These are phyloP conservation scores for Spongispora temasekensis DNA, from an alignment of 1,284 basidiomycete species.

Conservation along the genomic window DNA sequence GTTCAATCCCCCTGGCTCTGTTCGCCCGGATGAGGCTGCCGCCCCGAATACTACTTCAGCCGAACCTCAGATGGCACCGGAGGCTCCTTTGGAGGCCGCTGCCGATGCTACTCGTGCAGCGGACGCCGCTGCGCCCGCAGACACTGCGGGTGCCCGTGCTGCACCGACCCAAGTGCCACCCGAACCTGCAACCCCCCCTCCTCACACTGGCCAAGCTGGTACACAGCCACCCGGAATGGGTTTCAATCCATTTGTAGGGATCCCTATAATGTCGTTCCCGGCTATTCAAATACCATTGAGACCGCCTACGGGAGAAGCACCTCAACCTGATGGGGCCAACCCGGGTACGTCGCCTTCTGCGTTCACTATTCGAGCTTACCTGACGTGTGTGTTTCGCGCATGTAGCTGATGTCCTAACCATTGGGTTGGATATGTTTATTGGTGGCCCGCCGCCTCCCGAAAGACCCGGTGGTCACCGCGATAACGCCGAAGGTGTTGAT, in stretches of 20 bases:
- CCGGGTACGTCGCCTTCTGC: constrained; percentile 16
- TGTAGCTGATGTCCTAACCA: constrained; percentile 30
- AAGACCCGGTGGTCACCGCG: constrained; percentile 8
- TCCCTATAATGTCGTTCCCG: constrained; percentile 33
- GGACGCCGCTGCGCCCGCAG: constrained; percentile 1
- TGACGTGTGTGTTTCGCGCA: constrained; percentile 12
- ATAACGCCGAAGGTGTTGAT: constrained; percentile 8
- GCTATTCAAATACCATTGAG: constrained; percentile 29
- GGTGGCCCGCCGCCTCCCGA: constrained; percentile 16
- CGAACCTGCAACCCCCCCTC: constrained; percentile 3
- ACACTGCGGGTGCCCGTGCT: constrained; percentile 7
- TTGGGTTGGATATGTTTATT: constrained; percentile 36
- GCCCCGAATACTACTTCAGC: constrained; percentile 8
- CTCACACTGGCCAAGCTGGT: constrained; percentile 14
- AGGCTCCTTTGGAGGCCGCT: constrained; percentile 6
- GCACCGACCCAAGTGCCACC: constrained; percentile 3
- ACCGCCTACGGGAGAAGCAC: constrained; percentile 7
- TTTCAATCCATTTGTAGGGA: constrained; percentile 22
- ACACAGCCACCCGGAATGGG: constrained; percentile 11
- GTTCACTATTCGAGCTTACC: constrained; percentile 21
- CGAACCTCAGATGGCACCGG: constrained; percentile 4
- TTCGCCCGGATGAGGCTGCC: constrained; percentile 9
- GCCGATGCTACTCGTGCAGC: background rate
- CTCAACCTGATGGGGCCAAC: constrained; percentile 17
- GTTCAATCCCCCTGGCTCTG: constrained; percentile 15